Evolutionary conservation across 352 stramenopile genomes (phyloP).

Genomic region (Phytophthora citricola): DNA sequence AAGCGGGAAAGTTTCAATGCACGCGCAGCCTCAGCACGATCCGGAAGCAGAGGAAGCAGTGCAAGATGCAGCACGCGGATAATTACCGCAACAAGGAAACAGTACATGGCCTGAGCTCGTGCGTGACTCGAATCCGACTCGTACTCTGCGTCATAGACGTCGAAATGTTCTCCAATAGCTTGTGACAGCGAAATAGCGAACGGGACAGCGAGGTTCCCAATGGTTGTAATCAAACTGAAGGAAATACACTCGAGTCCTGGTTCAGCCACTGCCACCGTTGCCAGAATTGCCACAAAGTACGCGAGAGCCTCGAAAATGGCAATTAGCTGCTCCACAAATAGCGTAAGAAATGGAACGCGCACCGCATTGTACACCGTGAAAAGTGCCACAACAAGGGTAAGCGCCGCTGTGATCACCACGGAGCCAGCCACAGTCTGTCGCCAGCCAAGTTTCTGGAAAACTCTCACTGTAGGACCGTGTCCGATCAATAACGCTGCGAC

Average conservation of each 20-base stretch:
- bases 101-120: constrained; percentile 54
- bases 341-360: constrained; percentile 51
- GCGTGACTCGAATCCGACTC: constrained; percentile 46
- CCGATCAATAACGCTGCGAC: constrained; percentile 38
- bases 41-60: constrained; percentile 49
- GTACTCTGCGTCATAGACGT: constrained; percentile 66
- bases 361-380: constrained; percentile 67
- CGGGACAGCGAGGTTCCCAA: constrained; percentile 59
- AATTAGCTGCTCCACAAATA: constrained; percentile 61
- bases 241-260: constrained; percentile 53
- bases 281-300: constrained; percentile 61
- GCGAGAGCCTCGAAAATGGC: constrained; percentile 58
- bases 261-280: constrained; percentile 53
- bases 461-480: constrained; percentile 19
- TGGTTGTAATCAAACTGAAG: constrained; percentile 59
- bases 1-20: constrained; percentile 39
- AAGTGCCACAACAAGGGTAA: constrained; percentile 48
- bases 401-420: constrained; percentile 40
- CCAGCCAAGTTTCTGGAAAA: constrained; percentile 43
- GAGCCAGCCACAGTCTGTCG: constrained; percentile 42
- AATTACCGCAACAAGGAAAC: constrained; percentile 50
- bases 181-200: constrained; percentile 70
- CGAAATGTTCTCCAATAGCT: constrained; percentile 67
- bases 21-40: constrained; percentile 43
- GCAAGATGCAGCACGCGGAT: constrained; percentile 44